Evolutionary conservation across 2,329 filamentous ascomycete species (phyloP).

Genomic region (Fusarium sterilihyphosum): DNA sequence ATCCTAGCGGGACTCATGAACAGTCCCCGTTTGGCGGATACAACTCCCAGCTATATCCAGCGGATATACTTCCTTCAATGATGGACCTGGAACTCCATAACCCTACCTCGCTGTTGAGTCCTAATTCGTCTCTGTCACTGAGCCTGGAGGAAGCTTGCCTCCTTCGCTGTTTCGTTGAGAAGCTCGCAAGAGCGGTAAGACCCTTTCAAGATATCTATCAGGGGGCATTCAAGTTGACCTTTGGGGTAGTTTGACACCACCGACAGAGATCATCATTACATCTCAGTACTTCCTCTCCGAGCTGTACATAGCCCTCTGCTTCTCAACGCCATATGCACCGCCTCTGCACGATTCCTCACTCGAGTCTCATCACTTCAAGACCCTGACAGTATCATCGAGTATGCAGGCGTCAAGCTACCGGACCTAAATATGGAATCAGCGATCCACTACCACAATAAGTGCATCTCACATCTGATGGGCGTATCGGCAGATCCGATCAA

Average conservation of each 20-base stretch:
- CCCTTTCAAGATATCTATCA: not conserved
- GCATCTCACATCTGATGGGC: not conserved
- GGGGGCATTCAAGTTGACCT: not conserved
- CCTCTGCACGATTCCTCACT: not conserved
- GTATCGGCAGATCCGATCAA: not conserved
- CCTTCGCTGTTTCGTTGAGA: not conserved
- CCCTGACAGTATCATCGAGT: accelerated
- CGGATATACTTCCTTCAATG: not conserved
- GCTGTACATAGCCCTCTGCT: not conserved
- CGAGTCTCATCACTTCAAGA: not conserved
- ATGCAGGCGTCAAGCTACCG: accelerated
- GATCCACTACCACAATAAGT: accelerated
- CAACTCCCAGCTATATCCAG: not conserved
- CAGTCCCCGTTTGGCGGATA: not conserved
- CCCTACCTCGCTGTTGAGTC: accelerated
- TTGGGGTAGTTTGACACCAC: not conserved
- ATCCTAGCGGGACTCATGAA: accelerated
- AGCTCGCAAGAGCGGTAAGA: not conserved
- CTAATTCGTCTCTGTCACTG: accelerated
- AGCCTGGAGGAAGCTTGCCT: not conserved
- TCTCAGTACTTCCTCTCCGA: not conserved
- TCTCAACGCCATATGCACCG: not conserved
- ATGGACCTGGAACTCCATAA: not conserved
- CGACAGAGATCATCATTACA: not conserved
- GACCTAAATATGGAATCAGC: not conserved